Percentiles rank a stretch among this genome's conserved stretches.
Evolutionary conservation across 495 filamentous ascomycete genomes (phyloP).

Genomic region (Cercophora samala): DNA sequence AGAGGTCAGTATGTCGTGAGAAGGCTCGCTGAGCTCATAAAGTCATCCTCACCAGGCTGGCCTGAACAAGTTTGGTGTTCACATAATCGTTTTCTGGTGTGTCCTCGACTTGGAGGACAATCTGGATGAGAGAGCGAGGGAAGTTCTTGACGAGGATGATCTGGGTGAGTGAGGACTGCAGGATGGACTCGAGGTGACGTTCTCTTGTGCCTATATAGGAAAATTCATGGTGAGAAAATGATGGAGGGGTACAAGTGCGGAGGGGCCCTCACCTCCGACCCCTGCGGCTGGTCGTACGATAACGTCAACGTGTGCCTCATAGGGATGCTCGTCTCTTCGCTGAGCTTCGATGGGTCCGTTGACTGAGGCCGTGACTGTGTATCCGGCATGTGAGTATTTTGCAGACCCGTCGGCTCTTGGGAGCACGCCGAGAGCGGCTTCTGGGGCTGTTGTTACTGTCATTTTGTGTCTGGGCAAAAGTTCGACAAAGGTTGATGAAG

Average conservation of each 20-base stretch:
- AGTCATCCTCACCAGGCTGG: slow-evolving; percentile 42
- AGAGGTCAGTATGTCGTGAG: slow-evolving; percentile 11
- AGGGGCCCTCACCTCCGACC: slow-evolving; percentile 65
- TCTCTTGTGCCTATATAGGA: slow-evolving; percentile 59
- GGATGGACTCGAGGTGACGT: slow-evolving; percentile 66
- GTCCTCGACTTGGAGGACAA: slow-evolving; percentile 61
- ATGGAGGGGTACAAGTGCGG: slow-evolving; percentile 34
- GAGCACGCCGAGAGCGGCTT: slow-evolving; percentile 55
- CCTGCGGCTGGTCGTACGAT: slow-evolving; percentile 81
- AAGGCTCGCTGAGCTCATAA: neutral
- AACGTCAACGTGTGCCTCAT: slow-evolving; percentile 87
- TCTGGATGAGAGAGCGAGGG: slow-evolving; percentile 64
- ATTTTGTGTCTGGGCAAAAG: slow-evolving; percentile 32
- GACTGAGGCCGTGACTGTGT: slow-evolving; percentile 76
- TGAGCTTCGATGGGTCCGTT: slow-evolving; percentile 92
- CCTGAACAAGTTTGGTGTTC: slow-evolving; percentile 50
- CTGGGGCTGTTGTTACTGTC: slow-evolving; percentile 43
- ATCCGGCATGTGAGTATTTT: slow-evolving; percentile 72
- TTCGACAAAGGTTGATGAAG: slow-evolving; percentile 1
- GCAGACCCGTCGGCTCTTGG: slow-evolving; percentile 83
- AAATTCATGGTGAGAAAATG: slow-evolving; percentile 42
- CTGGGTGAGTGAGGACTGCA: slow-evolving; percentile 64
- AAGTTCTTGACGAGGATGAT: slow-evolving; percentile 66
- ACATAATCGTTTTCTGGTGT: slow-evolving; percentile 55
- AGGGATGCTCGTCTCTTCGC: slow-evolving; percentile 80